These are phyloP conservation scores for Odontarrhena argentea DNA, from an alignment of 345 rosid genomes.

Conservation along the genomic window DNA sequence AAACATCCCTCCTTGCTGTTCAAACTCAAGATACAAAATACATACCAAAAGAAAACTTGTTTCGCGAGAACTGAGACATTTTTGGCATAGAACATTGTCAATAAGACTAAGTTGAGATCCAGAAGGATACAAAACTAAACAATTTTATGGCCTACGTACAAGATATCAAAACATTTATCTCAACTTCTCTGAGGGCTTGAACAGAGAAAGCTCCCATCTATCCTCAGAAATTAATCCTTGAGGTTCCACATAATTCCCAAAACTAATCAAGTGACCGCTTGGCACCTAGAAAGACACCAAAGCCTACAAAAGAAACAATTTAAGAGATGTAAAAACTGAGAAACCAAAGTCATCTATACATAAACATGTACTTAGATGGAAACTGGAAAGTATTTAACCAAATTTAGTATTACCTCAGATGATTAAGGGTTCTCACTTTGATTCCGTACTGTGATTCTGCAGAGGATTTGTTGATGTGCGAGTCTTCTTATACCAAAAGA, in stretches of 20 bases:
- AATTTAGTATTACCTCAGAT: constrained; percentile 1
- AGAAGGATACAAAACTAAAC: constrained; percentile 2
- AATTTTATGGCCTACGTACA: constrained; percentile 9
- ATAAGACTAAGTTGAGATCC: neutral
- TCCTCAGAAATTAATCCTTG: neutral
- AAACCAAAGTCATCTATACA: neutral
- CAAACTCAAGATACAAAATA: constrained; percentile 25
- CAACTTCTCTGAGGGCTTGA: constrained; percentile 22
- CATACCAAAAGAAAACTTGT: constrained; percentile 18
- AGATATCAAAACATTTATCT: constrained; percentile 15
- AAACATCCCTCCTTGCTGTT: neutral
- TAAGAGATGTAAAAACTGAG: neutral
- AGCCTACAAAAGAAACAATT: constrained; percentile 27
- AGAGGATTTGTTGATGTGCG: constrained; percentile 32
- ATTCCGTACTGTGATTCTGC: constrained; percentile 26
- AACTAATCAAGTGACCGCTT: constrained; percentile 27
- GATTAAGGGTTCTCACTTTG: constrained; percentile 5
- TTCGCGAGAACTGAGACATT: constrained; percentile 10
- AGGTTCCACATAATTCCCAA: constrained; percentile 14
- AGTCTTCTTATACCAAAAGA: constrained; percentile 63
- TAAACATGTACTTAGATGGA: no score
- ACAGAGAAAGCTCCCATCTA: constrained; percentile 19
- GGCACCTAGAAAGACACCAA: neutral
- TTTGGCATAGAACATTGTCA: neutral
- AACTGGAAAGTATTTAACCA: neutral